Conservation (phyloP, 2,329 filamentous ascomycete species). For the Aschersonia sp. region DNA sequence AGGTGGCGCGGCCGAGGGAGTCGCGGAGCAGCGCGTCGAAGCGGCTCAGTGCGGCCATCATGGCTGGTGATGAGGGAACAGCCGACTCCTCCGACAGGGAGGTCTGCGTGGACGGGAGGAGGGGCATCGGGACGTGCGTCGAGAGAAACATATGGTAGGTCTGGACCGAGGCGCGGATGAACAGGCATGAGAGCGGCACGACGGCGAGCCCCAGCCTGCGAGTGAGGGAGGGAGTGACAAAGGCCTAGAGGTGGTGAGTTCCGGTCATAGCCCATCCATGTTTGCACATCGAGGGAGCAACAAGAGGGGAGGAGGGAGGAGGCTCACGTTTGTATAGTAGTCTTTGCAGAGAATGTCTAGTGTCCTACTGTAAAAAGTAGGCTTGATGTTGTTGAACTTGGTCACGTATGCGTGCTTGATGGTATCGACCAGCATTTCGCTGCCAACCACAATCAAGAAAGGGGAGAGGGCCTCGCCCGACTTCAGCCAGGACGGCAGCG, state of each 20-base stretch:
- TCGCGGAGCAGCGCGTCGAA: slow-evolving; percentile 64
- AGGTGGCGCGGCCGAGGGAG: slow-evolving; percentile 60
- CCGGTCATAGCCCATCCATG: not conserved
- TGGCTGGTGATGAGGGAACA: slow-evolving; percentile 53
- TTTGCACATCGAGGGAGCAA: not conserved
- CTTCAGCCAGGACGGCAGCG: slow-evolving; percentile 63
- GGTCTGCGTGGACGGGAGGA: slow-evolving; percentile 49
- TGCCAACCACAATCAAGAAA: slow-evolving; percentile 85
- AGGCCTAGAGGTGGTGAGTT: slow-evolving; percentile 42
- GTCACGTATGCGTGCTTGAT: slow-evolving; percentile 96
- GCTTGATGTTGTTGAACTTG: slow-evolving; percentile 97
- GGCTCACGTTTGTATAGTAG: slow-evolving; percentile 79
- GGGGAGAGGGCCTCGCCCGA: slow-evolving; percentile 82
- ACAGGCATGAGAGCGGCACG: slow-evolving; percentile 83
- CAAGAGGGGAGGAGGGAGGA: not conserved
- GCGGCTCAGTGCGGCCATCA: slow-evolving; percentile 62
- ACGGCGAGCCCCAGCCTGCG: slow-evolving; percentile 81
- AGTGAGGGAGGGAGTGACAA: slow-evolving; percentile 78
- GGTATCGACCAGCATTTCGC: slow-evolving; percentile 93
- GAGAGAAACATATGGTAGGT: slow-evolving; percentile 98
- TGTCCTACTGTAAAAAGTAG: slow-evolving; percentile 75
- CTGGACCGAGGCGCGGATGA: slow-evolving; percentile 86
- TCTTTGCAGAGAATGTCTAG: slow-evolving; percentile 92
- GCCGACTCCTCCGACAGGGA: slow-evolving; percentile 50
- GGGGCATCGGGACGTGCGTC: slow-evolving; percentile 64